Evolutionary conservation across 78 protist species (phyloP), one percentile per base, ranked within the genome.

Genomic region (Capsaspora owczarzaki): DNA sequence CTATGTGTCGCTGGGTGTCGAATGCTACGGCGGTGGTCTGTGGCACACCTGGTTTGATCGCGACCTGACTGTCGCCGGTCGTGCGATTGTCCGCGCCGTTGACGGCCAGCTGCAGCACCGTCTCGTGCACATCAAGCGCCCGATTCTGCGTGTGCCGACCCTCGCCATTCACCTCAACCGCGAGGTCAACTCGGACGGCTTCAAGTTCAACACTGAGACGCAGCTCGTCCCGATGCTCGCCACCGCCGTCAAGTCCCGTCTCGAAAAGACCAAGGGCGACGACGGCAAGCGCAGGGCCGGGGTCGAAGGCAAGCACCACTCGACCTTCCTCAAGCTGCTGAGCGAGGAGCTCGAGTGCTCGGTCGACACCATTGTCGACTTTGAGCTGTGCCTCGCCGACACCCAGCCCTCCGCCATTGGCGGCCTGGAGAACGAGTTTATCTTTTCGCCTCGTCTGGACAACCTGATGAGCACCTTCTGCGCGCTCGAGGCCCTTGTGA

Each of bases 21-120:
- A 92, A 56, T 35, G 76, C 35, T 96, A 96, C 85, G 98, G 98
- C 74, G 98, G 98, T 38, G 98, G 97, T 37, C 75, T 93, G 35
- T 94, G 97, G 96, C 89, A 90, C 83, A 93, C 98, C 42, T 96
- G 98, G 98, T 92, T 93, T 69, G 98, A 96, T 74, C 82, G 98
- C 20, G 97, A 96, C 78, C 83, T 96, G 46, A 71, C 92, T 22
- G 66, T 96, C 6, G 95, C 95, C 23, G 96, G 96, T 38, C 86
- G 95, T 40, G 96, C 90, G 40, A 74, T 85, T 35, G 89, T 90
- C 42, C 49, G 83, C 38, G 82, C 29, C 44, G 69, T 35, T 31
- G 90, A 60, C 22, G 84, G 85, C 5, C 51, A 49, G 37, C 0
- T 74, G 44, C 6, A 0, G 66, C 66, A 69, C 25, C 42, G 33